phyloP scores from a whole-genome alignment of 306 rosid genomes.

The Oxytropis ochrocephala region DNA sequence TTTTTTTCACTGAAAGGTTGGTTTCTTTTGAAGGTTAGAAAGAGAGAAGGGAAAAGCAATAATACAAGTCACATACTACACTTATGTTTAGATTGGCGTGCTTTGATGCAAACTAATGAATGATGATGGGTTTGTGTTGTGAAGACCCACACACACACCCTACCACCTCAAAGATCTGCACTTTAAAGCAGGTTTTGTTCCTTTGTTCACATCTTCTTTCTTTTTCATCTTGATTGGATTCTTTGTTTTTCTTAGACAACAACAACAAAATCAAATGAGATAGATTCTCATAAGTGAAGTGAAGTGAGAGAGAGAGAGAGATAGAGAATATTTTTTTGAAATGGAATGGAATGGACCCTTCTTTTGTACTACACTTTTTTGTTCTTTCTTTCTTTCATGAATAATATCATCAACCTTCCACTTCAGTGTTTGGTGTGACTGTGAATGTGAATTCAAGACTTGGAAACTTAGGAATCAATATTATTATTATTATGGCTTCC shows the following conservation, averaged over 20 bases:
- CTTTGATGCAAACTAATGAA: slow-evolving; percentile 56
- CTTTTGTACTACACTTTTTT: not conserved
- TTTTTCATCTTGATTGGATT: slow-evolving; percentile 42
- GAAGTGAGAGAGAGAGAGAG: no score
- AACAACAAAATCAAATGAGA: slow-evolving; percentile 29
- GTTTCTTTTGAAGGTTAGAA: slow-evolving; percentile 39
- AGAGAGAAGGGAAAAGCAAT: not conserved
- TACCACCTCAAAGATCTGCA: slow-evolving; percentile 25
- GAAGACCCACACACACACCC: slow-evolving; percentile 24
- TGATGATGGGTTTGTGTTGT: slow-evolving; percentile 21
- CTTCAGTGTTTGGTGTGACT: slow-evolving; percentile 24
- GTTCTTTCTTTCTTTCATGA: not conserved
- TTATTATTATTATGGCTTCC: slow-evolving; percentile 39
- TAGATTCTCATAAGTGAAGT: slow-evolving; percentile 8
- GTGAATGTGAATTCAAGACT: slow-evolving; percentile 23
- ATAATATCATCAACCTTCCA: not conserved
- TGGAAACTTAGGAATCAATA: slow-evolving; percentile 18
- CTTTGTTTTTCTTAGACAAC: slow-evolving; percentile 24
- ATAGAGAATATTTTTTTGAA: not conserved
- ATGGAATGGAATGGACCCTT: not conserved
- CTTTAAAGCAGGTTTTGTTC: slow-evolving; percentile 54
- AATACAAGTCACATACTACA: slow-evolving; percentile 13
- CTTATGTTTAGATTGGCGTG: slow-evolving; percentile 78
- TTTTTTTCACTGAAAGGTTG: slow-evolving; percentile 63
- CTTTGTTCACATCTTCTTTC: slow-evolving; percentile 30